Evolutionary conservation across 2,329 filamentous ascomycete genomes (phyloP).

Genomic region (Fusarium longipes): DNA sequence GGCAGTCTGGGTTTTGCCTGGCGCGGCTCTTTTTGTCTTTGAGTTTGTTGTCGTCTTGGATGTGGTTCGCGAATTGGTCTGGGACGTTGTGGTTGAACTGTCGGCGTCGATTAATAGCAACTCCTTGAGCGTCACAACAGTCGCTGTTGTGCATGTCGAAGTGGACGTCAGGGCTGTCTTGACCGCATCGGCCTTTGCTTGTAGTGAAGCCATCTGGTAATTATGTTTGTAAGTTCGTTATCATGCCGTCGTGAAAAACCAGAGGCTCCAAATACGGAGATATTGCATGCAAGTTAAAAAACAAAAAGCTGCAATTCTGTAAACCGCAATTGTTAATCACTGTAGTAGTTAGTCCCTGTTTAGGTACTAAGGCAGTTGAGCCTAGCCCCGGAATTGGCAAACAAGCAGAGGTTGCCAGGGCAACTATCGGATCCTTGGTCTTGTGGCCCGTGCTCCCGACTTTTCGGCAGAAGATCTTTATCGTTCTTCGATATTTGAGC

Average conservation of each 20-base stretch:
- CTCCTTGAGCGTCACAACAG: constrained; percentile 61
- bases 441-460: constrained; percentile 39
- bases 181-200: constrained; percentile 60
- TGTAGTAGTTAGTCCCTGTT: constrained; percentile 4
- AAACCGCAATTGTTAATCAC: constrained; percentile 26
- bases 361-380: constrained; percentile 4
- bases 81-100: constrained; percentile 43
- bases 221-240: constrained; percentile 45
- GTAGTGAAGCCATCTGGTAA: constrained; percentile 57
- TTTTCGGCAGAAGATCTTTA: constrained; percentile 37
- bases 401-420: constrained; percentile 53
- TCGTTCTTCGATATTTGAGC: constrained; percentile 5
- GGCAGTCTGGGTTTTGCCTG: constrained; percentile 10
- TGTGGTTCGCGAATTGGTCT: too few species aligned
- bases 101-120: constrained; percentile 55
- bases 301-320: constrained; percentile 39
- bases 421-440: constrained; percentile 47
- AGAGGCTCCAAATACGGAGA: constrained; percentile 42
- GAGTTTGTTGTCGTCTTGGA: constrained; percentile 46
- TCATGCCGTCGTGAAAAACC: constrained; percentile 50
- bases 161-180: constrained; percentile 65
- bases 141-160: constrained; percentile 64
- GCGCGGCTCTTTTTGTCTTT: constrained; percentile 41
- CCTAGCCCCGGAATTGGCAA: constrained; percentile 45
- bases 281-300: constrained; percentile 40